A percentile compares a stretch with the other conserved stretches of the same genome.
These are phyloP conservation scores for Cyclotella distinguenda DNA, from an alignment of 108 stramenopile genomes.

Conservation along the genomic window DNA sequence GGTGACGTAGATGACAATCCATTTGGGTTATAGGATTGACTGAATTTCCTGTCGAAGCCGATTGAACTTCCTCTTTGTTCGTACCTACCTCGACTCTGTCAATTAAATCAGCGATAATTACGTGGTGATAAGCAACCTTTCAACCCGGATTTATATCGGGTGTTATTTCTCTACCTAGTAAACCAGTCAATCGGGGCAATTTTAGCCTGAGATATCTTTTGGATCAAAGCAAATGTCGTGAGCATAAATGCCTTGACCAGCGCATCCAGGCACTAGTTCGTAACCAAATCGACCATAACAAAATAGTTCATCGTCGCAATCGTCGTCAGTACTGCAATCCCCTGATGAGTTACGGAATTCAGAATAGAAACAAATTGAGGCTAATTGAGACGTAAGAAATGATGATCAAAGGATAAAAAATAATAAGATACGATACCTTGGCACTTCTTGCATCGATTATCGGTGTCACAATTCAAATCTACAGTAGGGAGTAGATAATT, in stretches of 20 bases:
- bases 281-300: conserved; percentile 26
- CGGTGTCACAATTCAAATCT: conserved; percentile 10
- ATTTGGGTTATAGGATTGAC: not conserved
- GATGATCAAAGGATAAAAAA: not conserved
- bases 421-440: conserved; percentile 2
- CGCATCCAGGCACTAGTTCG: conserved; percentile 38
- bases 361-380: not conserved
- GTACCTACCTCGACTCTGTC: not conserved
- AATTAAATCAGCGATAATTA: not conserved
- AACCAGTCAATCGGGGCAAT: not conserved
- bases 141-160: not conserved
- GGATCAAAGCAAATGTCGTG: conserved; percentile 42
- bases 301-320: conserved; percentile 21
- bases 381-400: not conserved
- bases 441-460: conserved; percentile 15
- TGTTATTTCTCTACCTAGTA: not conserved
- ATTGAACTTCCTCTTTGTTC: too few species aligned
- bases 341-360: conserved; percentile 9
- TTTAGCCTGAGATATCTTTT: conserved; percentile 11
- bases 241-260: conserved; percentile 28
- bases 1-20: not conserved
- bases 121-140: not conserved
- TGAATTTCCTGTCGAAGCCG: not conserved
- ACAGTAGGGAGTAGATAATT: conserved; percentile 9
- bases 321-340: conserved; percentile 12